Evolutionary conservation across 768 basidiomycete species (phyloP), one percentile per base, ranked within the genome.

Genomic region (Coprinopsis sp.): DNA sequence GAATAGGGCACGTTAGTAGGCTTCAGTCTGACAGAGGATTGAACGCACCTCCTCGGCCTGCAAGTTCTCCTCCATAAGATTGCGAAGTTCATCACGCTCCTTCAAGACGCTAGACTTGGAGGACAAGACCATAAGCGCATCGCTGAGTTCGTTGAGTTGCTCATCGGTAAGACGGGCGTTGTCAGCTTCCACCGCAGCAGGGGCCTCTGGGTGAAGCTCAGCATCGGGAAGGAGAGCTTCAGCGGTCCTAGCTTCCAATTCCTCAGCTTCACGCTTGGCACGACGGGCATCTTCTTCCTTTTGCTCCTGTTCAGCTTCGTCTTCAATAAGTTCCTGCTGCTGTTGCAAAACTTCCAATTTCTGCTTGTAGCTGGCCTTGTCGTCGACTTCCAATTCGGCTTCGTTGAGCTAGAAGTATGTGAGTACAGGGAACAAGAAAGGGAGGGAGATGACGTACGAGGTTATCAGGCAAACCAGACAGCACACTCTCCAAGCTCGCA

Each of bases 251-350:
- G 86, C 78, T 65, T 92, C 91, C 57, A 77, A 64, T 57, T 92
- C 89, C 52, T 82, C 85, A 19, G 82, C 79, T 64, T 88, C 91
- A 56, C 83, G 82, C 62, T 82, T 83, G 36, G 84, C 86, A 47
- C 88, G 85, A 33, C 91, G 84, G n/a, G 91, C 87, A 61, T 88
- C 82, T 63, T 92, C 88, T 63, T 91, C 91, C 68, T 93, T 87
- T 66, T 94, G 85, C 52, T 99, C 96, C 65, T 99, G 96, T 63
- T 97, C 96, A 53, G 93, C 82, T 67, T 99, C 96, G 64, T 99
- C 96, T 61, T 99, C 94, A 61, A 99, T 99, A 51, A 99, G 90
- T 64, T 99, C 96, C 62, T 99, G 91, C 65, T 99, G 96, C 58
- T 99, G 91, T 57, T 96, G 91, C 61, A 99, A 70, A 21, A 99